Conservation (phyloP, 495 filamentous ascomycete genomes). For the Paragyromitra xinjiangensis region DNA sequence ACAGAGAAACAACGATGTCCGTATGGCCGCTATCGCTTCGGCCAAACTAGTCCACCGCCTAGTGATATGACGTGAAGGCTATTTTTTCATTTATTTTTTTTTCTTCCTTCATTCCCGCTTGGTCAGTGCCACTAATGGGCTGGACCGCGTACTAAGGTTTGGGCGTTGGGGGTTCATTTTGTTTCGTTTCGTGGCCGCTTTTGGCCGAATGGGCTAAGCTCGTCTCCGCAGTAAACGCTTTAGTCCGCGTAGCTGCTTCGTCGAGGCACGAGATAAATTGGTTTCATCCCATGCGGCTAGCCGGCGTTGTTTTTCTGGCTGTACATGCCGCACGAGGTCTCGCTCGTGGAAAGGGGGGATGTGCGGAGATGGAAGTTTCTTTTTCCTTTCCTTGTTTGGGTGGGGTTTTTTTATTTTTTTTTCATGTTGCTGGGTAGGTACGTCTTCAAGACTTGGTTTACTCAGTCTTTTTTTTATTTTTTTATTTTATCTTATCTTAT, state of each 20-base stretch:
- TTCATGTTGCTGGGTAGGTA: slow-evolving; percentile 11
- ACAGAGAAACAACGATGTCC: background rate
- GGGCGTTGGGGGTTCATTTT: slow-evolving; percentile 7
- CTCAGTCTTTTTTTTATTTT: background rate
- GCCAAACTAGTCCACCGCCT: background rate
- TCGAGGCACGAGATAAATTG: slow-evolving; percentile 43
- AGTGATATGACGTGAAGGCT: slow-evolving; percentile 24
- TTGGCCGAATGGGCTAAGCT: slow-evolving; percentile 17
- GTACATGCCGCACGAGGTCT: slow-evolving; percentile 54
- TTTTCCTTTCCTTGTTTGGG: slow-evolving; percentile 49
- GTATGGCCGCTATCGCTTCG: slow-evolving; percentile 21
- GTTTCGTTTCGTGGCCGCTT: slow-evolving; percentile 46
- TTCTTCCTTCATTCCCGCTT: slow-evolving; percentile 9
- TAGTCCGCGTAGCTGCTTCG: slow-evolving; percentile 29
- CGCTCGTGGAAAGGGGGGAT: slow-evolving; percentile 47
- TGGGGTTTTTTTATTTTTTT: slow-evolving; percentile 21
- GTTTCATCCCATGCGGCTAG: slow-evolving; percentile 54
- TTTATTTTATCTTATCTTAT: background rate
- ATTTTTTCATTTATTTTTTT: slow-evolving; percentile 4
- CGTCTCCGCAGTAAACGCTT: slow-evolving; percentile 41
- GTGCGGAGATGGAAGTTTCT: slow-evolving; percentile 53
- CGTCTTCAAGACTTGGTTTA: background rate
- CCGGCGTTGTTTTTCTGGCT: slow-evolving; percentile 45
- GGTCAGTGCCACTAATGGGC: background rate
- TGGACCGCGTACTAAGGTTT: background rate